These are phyloP conservation scores for Colletotrichum gigasporum DNA, from an alignment of 2,329 filamentous ascomycete genomes.

Conservation along the genomic window DNA sequence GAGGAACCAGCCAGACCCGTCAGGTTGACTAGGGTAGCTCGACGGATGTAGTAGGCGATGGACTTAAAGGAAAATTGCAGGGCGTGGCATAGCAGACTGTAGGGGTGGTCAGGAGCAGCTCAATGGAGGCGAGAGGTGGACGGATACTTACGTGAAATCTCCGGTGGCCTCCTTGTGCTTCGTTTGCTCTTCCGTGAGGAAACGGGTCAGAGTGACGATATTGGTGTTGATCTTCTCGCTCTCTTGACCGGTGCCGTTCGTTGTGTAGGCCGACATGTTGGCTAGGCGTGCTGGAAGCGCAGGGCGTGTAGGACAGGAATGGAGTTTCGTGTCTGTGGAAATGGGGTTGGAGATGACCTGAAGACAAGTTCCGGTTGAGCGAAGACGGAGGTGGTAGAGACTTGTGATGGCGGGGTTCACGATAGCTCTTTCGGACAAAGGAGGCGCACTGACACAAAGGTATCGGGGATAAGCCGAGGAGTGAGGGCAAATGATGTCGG, in stretches of 20 bases:
- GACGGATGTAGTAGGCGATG: conserved; percentile 98
- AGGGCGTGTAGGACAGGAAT: background rate
- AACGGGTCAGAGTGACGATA: conserved; percentile 94
- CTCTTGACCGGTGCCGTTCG: conserved; percentile 56
- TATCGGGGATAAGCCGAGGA: conserved; percentile 2
- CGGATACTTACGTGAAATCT: conserved; percentile 87
- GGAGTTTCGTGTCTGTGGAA: no score
- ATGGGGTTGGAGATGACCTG: background rate
- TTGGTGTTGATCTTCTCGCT: conserved; percentile 92
- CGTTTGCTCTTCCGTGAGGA: conserved; percentile 93
- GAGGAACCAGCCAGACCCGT: conserved; percentile 94
- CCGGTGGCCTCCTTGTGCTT: conserved; percentile 96
- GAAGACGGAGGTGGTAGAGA: background rate
- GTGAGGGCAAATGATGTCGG: no score
- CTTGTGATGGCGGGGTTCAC: conserved; percentile 23
- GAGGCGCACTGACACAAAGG: conserved; percentile 1
- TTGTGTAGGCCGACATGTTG: conserved; percentile 33
- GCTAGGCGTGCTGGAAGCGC: background rate
- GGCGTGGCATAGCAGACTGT: conserved; percentile 91
- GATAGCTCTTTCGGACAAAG: conserved; percentile 11
- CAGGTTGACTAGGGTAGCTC: conserved; percentile 93
- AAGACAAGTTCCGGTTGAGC: background rate
- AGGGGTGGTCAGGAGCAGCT: background rate
- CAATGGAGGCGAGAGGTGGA: background rate
- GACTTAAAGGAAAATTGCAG: conserved; percentile 99